Conservation (phyloP, 192 early-diverging fungal species). For the Coemansia sp. region DNA sequence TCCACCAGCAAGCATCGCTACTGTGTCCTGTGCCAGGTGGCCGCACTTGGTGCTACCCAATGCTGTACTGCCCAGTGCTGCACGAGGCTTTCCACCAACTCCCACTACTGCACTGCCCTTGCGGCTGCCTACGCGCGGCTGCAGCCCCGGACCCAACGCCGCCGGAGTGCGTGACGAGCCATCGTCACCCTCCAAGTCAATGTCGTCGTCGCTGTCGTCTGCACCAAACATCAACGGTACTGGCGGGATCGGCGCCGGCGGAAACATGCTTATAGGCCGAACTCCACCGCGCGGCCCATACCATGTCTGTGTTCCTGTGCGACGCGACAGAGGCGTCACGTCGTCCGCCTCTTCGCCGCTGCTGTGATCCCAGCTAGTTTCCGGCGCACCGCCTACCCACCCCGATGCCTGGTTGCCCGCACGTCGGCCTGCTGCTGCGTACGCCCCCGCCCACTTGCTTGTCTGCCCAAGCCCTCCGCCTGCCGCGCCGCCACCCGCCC, state of each 20-base stretch:
- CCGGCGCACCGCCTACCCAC: constrained; percentile 23
- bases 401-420: constrained; percentile 23
- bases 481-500: constrained; percentile 9
- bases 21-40: not conserved
- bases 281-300: constrained; percentile 36
- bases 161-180: constrained; percentile 51
- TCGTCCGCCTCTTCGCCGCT: constrained; percentile 26
- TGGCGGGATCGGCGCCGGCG: constrained; percentile 34
- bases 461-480: constrained; percentile 11
- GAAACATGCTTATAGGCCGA: constrained; percentile 50
- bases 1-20: constrained; percentile 17
- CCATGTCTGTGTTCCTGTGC: constrained; percentile 42
- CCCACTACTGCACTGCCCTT: not conserved
- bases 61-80: not conserved
- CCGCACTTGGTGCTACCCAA: not conserved
- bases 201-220: constrained; percentile 64
- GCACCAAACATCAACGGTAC: constrained; percentile 52
- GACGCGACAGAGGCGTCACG: constrained; percentile 21
- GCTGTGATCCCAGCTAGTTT: constrained; percentile 48
- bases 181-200: constrained; percentile 65
- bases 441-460: constrained; percentile 43
- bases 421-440: constrained; percentile 9
- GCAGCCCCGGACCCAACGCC: constrained; percentile 23
- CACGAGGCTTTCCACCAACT: too few relatives aligned
- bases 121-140: constrained; percentile 19